Evolutionary conservation across 1,284 basidiomycete species (phyloP).

Genomic region (Cryptococcus sp.): DNA sequence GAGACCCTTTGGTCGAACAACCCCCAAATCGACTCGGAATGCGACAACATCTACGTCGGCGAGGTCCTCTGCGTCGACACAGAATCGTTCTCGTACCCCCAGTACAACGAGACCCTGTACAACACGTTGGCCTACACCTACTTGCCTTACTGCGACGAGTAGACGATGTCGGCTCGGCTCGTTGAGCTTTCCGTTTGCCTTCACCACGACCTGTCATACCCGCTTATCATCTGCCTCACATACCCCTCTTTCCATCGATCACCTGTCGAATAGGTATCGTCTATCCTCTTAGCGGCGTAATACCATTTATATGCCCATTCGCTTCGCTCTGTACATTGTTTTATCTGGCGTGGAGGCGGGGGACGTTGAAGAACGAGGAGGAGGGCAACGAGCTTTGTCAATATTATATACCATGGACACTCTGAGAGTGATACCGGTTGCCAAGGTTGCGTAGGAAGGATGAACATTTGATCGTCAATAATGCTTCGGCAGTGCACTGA

Average conservation of each 20-base stretch:
- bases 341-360: too few relatives aligned
- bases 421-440: slow-evolving; percentile 22
- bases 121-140: slow-evolving; percentile 47
- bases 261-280: slow-evolving; percentile 1
- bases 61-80: slow-evolving; percentile 55
- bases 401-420: slow-evolving; percentile 23
- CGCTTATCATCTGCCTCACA: neutral
- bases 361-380: too few relatives aligned
- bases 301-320: too few relatives aligned
- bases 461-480: too few relatives aligned
- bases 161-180: slow-evolving; percentile 7
- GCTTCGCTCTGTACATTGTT: too few relatives aligned
- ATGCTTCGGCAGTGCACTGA: too few relatives aligned
- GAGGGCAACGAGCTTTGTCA: too few relatives aligned
- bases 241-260: slow-evolving; percentile 3
- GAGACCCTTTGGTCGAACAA: slow-evolving; percentile 52
- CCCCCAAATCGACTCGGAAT: slow-evolving; percentile 51
- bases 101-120: slow-evolving; percentile 43
- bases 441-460: too few relatives aligned
- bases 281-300: neutral
- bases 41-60: slow-evolving; percentile 55
- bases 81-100: slow-evolving; percentile 43
- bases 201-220: neutral
- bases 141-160: slow-evolving; percentile 44
- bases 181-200: neutral